Evolutionary conservation across 2,329 filamentous ascomycete genomes (phyloP).

Genomic region (Myriosclerotinia scirpicola): DNA sequence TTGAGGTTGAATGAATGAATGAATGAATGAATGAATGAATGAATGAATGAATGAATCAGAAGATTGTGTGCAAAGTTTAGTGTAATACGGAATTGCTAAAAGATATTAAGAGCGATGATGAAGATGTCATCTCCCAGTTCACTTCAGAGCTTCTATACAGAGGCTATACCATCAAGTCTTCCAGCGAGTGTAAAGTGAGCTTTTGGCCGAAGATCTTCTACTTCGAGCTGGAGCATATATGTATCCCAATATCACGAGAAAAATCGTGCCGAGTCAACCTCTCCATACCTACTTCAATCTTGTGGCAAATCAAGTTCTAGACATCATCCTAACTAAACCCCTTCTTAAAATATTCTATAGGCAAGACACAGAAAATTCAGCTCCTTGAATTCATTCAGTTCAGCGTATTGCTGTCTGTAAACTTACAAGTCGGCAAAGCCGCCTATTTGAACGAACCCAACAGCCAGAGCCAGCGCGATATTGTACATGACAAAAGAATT

Average conservation of each 20-base stretch:
- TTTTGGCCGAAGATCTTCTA: neutral
- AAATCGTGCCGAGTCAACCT: neutral
- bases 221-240: neutral
- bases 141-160: neutral
- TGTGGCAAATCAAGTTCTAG: neutral
- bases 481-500: neutral
- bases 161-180: neutral
- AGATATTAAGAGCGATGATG: neutral
- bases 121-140: neutral
- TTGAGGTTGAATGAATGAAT: neutral
- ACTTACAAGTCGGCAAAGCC: neutral
- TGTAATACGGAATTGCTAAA: neutral
- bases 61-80: neutral
- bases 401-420: neutral
- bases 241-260: neutral
- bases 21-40: too few relatives aligned
- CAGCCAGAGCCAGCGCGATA: neutral
- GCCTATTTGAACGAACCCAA: neutral
- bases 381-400: neutral
- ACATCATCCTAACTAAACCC: neutral
- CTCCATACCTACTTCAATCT: neutral
- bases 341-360: neutral
- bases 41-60: too few relatives aligned
- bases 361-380: neutral
- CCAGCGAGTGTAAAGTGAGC: neutral